These are phyloP conservation scores for Paulownia fortunei DNA, from an alignment of 257 asterid species.

Conservation along the genomic window DNA sequence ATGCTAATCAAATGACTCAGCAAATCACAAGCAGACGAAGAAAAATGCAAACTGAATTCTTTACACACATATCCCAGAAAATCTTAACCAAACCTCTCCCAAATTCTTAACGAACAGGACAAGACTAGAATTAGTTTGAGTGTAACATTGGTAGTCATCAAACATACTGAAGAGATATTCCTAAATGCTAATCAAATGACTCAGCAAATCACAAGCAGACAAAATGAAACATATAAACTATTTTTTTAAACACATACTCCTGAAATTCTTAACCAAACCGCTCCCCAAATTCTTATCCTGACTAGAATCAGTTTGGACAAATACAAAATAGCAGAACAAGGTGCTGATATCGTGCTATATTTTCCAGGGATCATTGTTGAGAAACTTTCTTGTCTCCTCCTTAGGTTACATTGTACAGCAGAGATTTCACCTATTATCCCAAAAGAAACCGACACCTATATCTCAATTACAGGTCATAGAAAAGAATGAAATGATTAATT, in stretches of 20 bases:
- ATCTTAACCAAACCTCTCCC: conserved; percentile 1
- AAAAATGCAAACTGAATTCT: background rate
- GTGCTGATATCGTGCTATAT: conserved; percentile 7
- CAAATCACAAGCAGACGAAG: background rate
- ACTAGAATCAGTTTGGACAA: background rate
- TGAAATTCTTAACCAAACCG: background rate
- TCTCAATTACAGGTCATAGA: background rate
- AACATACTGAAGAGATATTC: background rate
- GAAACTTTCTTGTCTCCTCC: background rate
- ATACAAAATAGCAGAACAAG: conserved; percentile 8
- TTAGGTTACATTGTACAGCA: background rate
- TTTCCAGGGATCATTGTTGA: background rate
- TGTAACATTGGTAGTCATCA: background rate
- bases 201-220: background rate
- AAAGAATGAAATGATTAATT: background rate
- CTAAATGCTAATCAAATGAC: background rate
- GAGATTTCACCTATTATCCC: conserved; percentile 5
- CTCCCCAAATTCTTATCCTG: background rate
- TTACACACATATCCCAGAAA: background rate
- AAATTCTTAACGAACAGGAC: background rate
- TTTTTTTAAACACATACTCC: background rate
- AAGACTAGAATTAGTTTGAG: background rate
- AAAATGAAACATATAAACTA: background rate
- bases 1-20: background rate
- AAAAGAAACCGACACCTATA: background rate